Percentiles rank a stretch among this genome's conserved stretches.
These are phyloP conservation scores for Pilatotrama ljubarskyi DNA, from an alignment of 768 basidiomycete genomes.

Conservation along the genomic window DNA sequence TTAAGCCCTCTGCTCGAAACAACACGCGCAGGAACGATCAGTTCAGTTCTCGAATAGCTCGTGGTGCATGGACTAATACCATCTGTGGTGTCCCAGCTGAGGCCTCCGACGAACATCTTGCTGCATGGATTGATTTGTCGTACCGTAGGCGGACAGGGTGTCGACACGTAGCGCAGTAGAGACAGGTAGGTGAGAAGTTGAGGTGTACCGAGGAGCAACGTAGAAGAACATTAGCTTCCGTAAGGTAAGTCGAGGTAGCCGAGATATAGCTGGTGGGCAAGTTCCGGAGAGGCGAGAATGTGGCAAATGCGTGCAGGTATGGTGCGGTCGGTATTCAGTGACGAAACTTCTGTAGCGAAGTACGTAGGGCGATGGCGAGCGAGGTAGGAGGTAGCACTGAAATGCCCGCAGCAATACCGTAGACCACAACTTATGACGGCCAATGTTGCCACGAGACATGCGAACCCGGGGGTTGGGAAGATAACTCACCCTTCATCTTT, in stretches of 20 bases:
- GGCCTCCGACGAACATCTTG: slow-evolving; percentile 99
- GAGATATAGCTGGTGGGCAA: slow-evolving; percentile 7
- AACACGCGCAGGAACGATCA: slow-evolving; percentile 5
- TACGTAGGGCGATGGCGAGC: slow-evolving; percentile 3
- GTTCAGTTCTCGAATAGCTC: slow-evolving; percentile 41
- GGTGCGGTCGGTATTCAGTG: slow-evolving; percentile 6
- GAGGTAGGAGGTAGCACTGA: slow-evolving; percentile 14
- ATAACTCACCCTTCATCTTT: slow-evolving; percentile 93
- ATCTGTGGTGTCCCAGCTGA: slow-evolving; percentile 99
- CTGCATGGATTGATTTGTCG: slow-evolving; percentile 43
- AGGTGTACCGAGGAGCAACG: slow-evolving; percentile 20
- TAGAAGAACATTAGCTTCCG: slow-evolving; percentile 24
- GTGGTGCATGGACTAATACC: slow-evolving; percentile 57
- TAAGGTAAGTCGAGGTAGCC: slow-evolving; percentile 19
- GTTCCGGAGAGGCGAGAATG: slow-evolving; percentile 6
- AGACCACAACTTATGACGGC: slow-evolving; percentile 1
- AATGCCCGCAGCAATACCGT: slow-evolving; percentile 4
- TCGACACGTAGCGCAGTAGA: slow-evolving; percentile 19
- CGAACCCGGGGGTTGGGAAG: neutral
- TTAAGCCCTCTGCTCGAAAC: slow-evolving; percentile 55
- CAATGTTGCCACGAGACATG: neutral
- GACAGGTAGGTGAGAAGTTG: slow-evolving; percentile 21
- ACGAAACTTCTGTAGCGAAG: slow-evolving; percentile 13
- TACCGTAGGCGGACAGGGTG: slow-evolving; percentile 14
- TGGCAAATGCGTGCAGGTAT: slow-evolving; percentile 7